phyloP scores from a whole-genome alignment of 2,329 filamentous ascomycete species.

The Neodidymelliopsis sp. region DNA sequence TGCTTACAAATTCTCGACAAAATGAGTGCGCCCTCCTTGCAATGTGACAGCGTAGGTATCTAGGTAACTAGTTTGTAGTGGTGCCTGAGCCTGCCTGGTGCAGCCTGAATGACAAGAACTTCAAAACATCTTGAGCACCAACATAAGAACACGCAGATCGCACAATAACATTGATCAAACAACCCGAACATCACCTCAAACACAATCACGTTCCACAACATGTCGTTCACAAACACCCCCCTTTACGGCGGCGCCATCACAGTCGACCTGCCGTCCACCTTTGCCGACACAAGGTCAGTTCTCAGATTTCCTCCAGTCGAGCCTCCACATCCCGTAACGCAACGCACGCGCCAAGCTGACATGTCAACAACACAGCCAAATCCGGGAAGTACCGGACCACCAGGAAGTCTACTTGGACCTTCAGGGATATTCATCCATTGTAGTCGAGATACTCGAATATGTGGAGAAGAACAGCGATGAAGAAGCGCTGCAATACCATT shows the following conservation, averaged over 20 bases:
- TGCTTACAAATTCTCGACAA: conserved; percentile 20
- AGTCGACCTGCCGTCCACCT: conserved; percentile 71
- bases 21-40: neutral
- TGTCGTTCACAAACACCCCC: conserved; percentile 64
- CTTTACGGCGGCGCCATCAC: conserved; percentile 78
- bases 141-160: conserved; percentile 36
- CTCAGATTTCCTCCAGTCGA: conserved; percentile 5
- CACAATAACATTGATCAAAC: conserved; percentile 14
- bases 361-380: conserved; percentile 58
- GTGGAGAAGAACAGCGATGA: conserved; percentile 74
- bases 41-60: conserved; percentile 33
- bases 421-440: conserved; percentile 83
- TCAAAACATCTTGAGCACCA: conserved; percentile 23
- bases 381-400: conserved; percentile 81
- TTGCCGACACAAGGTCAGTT: conserved; percentile 75
- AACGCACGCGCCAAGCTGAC: conserved; percentile 7
- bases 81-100: conserved; percentile 47
- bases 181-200: neutral
- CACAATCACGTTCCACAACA: conserved; percentile 49
- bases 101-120: conserved; percentile 38
- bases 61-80: conserved; percentile 24
- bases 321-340: conserved; percentile 17
- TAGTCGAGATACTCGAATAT: conserved; percentile 89
- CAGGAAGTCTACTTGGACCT: conserved; percentile 92
- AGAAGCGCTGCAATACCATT: conserved; percentile 64